Percentiles rank a stretch among this genome's conserved stretches.
Conservation (phyloP, 1,139 yeast genomes). For the Scheffersomyces stambukii region DNA sequence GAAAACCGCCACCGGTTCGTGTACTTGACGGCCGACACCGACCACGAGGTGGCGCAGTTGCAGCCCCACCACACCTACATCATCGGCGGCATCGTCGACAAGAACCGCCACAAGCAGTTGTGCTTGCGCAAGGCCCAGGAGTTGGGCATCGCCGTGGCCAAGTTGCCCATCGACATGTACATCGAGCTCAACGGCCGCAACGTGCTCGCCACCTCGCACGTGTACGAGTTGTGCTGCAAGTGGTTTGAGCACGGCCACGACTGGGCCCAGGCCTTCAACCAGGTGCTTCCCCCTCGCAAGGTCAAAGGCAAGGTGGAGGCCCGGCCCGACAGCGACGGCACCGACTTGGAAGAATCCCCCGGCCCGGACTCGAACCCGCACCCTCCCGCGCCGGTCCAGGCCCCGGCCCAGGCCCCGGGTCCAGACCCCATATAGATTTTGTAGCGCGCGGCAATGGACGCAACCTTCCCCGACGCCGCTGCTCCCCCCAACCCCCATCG, state of each 20-base stretch:
- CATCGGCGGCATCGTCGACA: constrained; percentile 95
- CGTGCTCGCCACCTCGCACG: constrained; percentile 92
- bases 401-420: too few relatives aligned
- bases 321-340: too few relatives aligned
- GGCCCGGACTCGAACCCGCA: too few relatives aligned
- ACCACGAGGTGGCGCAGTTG: constrained; percentile 55
- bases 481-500: too few relatives aligned
- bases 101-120: constrained; percentile 80
- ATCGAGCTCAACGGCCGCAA: constrained; percentile 80
- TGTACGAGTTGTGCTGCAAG: constrained; percentile 75
- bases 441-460: too few relatives aligned
- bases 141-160: constrained; percentile 67
- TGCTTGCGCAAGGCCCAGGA: constrained; percentile 79
- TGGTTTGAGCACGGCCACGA: constrained; percentile 68
- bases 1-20: constrained; percentile 40
- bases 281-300: constrained; percentile 80
- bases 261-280: constrained; percentile 86
- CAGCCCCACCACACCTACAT: constrained; percentile 73
- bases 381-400: too few relatives aligned
- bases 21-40: constrained; percentile 86
- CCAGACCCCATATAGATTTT: too few relatives aligned
- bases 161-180: constrained; percentile 84
- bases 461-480: too few relatives aligned
- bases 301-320: constrained; percentile 18
- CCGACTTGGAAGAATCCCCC: too few relatives aligned